A percentile compares a stretch with the other conserved stretches of the same genome.
These are phyloP conservation scores for Penicillium polonicum DNA, from an alignment of 2,329 filamentous ascomycete species.

Conservation along the genomic window DNA sequence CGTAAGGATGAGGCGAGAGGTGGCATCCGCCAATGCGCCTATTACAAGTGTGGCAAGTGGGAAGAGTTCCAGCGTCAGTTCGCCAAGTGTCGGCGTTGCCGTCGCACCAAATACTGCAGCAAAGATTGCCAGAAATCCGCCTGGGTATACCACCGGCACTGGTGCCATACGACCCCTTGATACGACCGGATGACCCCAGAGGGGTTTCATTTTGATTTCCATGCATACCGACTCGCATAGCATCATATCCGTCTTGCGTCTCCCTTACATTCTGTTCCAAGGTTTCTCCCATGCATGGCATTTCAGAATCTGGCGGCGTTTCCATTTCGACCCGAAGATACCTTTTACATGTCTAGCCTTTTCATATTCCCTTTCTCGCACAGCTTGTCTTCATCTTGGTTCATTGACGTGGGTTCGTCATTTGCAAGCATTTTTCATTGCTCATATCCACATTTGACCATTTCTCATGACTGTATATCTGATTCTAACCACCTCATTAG, in stretches of 20 bases:
- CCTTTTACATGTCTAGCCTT: conserved; percentile 34
- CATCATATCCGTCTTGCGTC: conserved; percentile 33
- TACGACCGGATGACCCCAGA: conserved; percentile 28
- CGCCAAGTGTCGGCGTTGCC: conserved; percentile 93
- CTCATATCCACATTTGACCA: conserved; percentile 11
- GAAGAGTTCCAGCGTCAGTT: conserved; percentile 96
- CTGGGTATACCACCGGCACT: conserved; percentile 97
- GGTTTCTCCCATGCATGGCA: conserved; percentile 37
- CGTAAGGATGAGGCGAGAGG: conserved; percentile 94
- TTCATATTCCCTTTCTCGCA: conserved; percentile 13
- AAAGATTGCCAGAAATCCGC: conserved; percentile 99
- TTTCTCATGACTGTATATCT: conserved; percentile 28
- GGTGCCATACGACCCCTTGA: conserved; percentile 64
- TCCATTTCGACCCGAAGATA: conserved; percentile 38
- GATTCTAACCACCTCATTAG: conserved; percentile 14
- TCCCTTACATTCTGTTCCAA: conserved; percentile 26
- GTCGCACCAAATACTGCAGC: conserved; percentile 98
- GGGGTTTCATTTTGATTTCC: conserved; percentile 31
- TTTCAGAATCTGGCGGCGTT: conserved; percentile 40
- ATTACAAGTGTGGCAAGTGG: conserved; percentile 98
- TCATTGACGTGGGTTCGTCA: conserved; percentile 4
- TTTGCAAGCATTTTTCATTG: conserved; percentile 10
- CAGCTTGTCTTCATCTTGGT: conserved; percentile 9
- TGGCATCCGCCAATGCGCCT: conserved; percentile 94
- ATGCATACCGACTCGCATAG: conserved; percentile 40